phyloP scores from a whole-genome alignment of 164 flowering plant genomes.

The Brasenia schreberi region DNA sequence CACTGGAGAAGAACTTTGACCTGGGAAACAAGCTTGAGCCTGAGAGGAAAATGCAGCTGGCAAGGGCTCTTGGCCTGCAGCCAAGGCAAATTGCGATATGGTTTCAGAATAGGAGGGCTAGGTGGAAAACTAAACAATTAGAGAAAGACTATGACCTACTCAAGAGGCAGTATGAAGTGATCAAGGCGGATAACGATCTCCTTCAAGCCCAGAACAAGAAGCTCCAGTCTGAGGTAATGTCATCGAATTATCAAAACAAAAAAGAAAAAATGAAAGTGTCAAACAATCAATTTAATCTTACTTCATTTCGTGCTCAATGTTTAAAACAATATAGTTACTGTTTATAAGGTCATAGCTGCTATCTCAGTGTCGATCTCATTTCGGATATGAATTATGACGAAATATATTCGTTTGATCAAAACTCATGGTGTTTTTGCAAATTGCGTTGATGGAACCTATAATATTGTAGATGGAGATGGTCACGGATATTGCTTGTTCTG shows the following conservation, averaged over 20 bases:
- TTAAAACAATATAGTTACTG: too few species aligned
- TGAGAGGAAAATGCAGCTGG: conserved; percentile 80
- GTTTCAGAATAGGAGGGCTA: conserved; percentile 82
- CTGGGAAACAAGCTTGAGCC: conserved; percentile 83
- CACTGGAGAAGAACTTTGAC: conserved; percentile 83
- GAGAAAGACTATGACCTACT: conserved; percentile 80
- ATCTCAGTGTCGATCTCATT: too few species aligned
- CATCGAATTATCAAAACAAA: conserved; percentile 58
- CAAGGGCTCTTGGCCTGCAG: conserved; percentile 67
- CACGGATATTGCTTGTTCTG: too few species aligned
- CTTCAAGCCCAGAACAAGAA: conserved; percentile 63
- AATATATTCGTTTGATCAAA: too few species aligned
- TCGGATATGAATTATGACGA: too few species aligned
- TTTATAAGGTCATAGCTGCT: too few species aligned
- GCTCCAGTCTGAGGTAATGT: conserved; percentile 62
- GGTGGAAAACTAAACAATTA: conserved; percentile 87
- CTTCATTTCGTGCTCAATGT: too few species aligned
- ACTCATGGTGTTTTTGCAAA: too few species aligned
- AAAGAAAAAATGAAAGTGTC: conserved; percentile 73
- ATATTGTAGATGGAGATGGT: too few species aligned
- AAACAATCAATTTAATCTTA: too few species aligned
- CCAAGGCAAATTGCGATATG: conserved; percentile 85
- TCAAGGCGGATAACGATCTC: conserved; percentile 62
- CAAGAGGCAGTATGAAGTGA: conserved; percentile 53
- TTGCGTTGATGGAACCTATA: too few species aligned